Conservation (phyloP, 2,329 filamentous ascomycete genomes). For the Ceratocystiopsis brevicomis region DNA sequence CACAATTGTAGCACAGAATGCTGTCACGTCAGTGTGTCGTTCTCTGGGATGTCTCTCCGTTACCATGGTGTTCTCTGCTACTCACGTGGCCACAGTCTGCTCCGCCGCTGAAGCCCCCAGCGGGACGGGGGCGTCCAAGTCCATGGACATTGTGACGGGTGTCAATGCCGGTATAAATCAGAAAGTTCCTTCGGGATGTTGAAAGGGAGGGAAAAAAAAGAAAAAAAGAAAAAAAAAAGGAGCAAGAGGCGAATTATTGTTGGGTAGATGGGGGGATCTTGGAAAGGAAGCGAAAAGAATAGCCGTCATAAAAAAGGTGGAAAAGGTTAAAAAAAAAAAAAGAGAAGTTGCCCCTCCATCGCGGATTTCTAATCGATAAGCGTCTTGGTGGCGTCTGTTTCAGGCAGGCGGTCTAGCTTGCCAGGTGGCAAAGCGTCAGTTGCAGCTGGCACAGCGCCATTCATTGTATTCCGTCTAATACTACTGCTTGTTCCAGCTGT, state of each 20-base stretch:
- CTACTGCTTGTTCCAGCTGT: too few relatives aligned
- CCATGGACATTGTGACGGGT: slow-evolving; percentile 12
- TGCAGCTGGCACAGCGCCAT: too few relatives aligned
- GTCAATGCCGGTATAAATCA: not conserved
- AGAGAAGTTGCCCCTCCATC: slow-evolving; percentile 8
- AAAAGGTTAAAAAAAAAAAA: slow-evolving; percentile 5
- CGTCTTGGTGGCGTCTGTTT: not conserved
- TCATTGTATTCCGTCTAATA: too few relatives aligned
- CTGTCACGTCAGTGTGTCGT: slow-evolving; percentile 20
- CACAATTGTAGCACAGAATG: slow-evolving; percentile 98
- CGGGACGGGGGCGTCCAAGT: slow-evolving; percentile 15
- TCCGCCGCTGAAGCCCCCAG: slow-evolving; percentile 12
- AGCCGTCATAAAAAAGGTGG: too few relatives aligned
- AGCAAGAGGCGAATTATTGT: too few relatives aligned
- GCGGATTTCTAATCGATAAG: slow-evolving; percentile 1
- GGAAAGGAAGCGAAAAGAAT: too few relatives aligned
- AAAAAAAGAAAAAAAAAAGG: too few relatives aligned
- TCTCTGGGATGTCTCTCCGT: not conserved
- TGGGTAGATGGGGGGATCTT: too few relatives aligned
- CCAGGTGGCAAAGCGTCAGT: too few relatives aligned
- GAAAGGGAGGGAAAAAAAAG: too few relatives aligned
- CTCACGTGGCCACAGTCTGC: not conserved
- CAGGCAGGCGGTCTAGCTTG: too few relatives aligned
- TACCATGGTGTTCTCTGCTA: too few relatives aligned
- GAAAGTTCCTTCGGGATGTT: not conserved